Conservation (phyloP, 202 grass and related monocot genomes). For the Schoenoplectus triqueter region DNA sequence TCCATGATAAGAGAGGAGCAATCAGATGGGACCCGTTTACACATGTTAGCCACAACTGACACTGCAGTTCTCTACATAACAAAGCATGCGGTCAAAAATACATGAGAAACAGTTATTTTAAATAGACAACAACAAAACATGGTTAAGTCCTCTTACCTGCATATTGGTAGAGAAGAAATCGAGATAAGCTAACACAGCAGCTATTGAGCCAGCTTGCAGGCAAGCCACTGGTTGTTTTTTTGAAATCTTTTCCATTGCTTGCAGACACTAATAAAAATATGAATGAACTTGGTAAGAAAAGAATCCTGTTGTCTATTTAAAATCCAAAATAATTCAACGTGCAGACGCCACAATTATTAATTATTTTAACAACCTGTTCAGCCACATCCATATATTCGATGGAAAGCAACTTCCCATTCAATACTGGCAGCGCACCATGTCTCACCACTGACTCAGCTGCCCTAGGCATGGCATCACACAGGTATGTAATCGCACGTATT, state of each 20-base stretch:
- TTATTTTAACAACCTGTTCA: conserved; percentile 66
- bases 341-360: conserved; percentile 20
- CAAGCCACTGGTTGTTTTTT: conserved; percentile 59
- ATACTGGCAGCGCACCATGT: conserved; percentile 73
- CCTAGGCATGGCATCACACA: conserved; percentile 88
- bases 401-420: conserved; percentile 63
- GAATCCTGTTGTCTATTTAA: conserved; percentile 32
- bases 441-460: conserved; percentile 61
- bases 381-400: conserved; percentile 92
- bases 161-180: conserved; percentile 87
- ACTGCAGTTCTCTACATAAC: conserved; percentile 74
- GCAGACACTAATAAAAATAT: conserved; percentile 55
- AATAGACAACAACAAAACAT: neutral
- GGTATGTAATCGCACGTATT: conserved; percentile 82
- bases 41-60: conserved; percentile 69
- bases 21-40: conserved; percentile 63
- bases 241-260: conserved; percentile 97
- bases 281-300: conserved; percentile 12
- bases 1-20: conserved; percentile 77
- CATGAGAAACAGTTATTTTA: neutral
- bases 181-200: conserved; percentile 61
- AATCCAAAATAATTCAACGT: conserved; percentile 21
- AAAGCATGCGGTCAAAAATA: conserved; percentile 30
- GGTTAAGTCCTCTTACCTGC: conserved; percentile 51
- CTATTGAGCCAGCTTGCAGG: conserved; percentile 74